Percentiles rank a stretch among this genome's conserved stretches.
Conservation (phyloP, 768 basidiomycete genomes). For the Agaricus subrufescens region DNA sequence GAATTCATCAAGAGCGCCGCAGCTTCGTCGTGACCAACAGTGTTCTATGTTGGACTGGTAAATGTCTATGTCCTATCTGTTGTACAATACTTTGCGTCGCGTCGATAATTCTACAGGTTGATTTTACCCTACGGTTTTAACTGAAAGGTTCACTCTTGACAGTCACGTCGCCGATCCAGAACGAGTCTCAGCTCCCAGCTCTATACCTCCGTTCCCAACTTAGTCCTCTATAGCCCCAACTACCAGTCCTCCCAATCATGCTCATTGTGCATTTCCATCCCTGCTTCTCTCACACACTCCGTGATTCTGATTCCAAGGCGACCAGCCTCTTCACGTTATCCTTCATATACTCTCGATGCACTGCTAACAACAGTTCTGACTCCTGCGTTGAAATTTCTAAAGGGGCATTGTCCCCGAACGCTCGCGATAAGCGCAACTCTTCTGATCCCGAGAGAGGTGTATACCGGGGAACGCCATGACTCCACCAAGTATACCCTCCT, state of each 20-base stretch:
- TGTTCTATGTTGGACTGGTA: neutral
- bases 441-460: neutral
- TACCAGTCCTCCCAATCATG: too few species aligned
- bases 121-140: neutral
- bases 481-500: neutral
- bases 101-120: neutral
- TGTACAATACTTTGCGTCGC: neutral
- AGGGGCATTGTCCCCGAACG: neutral
- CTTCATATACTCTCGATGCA: neutral
- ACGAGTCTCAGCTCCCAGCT: too few species aligned
- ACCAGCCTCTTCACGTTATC: neutral
- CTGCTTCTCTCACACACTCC: too few species aligned
- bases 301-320: too few species aligned
- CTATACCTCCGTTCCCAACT: too few species aligned
- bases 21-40: neutral
- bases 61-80: neutral
- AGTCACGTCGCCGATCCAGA: too few species aligned
- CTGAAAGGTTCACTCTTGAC: too few species aligned
- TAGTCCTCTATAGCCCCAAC: too few species aligned
- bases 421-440: neutral
- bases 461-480: neutral
- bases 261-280: too few species aligned
- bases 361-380: neutral
- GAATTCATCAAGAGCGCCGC: constrained; percentile 1
- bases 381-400: neutral